Conservation (phyloP, 805 yeast species). For the Zygosaccharomyces siamensis region DNA sequence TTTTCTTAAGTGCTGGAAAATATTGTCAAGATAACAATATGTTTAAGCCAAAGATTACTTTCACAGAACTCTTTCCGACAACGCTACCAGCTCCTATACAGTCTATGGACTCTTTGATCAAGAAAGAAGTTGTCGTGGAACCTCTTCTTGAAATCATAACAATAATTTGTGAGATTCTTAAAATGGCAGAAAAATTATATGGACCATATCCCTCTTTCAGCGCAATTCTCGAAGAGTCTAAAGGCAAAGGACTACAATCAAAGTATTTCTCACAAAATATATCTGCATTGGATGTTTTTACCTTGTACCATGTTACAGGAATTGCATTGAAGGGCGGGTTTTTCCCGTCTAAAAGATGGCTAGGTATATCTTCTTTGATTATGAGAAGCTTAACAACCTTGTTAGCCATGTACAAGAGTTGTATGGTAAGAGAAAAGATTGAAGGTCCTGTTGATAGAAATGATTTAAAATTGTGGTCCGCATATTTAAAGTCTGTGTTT, state of each 20-base stretch:
- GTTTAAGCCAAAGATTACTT: slow-evolving; percentile 56
- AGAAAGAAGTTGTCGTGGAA: slow-evolving; percentile 66
- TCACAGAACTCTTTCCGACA: slow-evolving; percentile 65
- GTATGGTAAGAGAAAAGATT: slow-evolving; percentile 46
- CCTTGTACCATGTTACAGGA: slow-evolving; percentile 47
- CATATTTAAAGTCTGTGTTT: slow-evolving; percentile 53
- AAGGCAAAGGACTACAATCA: slow-evolving; percentile 40
- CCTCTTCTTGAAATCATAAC: slow-evolving; percentile 63
- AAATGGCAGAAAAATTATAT: slow-evolving; percentile 41
- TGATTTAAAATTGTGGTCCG: slow-evolving; percentile 57
- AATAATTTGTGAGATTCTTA: slow-evolving; percentile 52
- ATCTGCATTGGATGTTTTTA: slow-evolving; percentile 38
- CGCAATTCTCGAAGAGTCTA: slow-evolving; percentile 37
- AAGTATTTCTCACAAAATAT: slow-evolving; percentile 41
- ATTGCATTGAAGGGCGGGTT: slow-evolving; percentile 49
- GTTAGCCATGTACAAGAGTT: slow-evolving; percentile 49
- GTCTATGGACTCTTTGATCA: slow-evolving; percentile 70
- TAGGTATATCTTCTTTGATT: slow-evolving; percentile 57
- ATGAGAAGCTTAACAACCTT: slow-evolving; percentile 52
- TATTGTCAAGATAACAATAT: slow-evolving; percentile 38
- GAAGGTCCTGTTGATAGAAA: slow-evolving; percentile 30
- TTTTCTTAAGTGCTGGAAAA: slow-evolving; percentile 50
- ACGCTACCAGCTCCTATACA: slow-evolving; percentile 57
- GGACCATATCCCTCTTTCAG: slow-evolving; percentile 42
- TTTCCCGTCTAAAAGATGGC: slow-evolving; percentile 69